Evolutionary conservation across 257 asterid species (phyloP).

Genomic region (Verbascum thapsus): DNA sequence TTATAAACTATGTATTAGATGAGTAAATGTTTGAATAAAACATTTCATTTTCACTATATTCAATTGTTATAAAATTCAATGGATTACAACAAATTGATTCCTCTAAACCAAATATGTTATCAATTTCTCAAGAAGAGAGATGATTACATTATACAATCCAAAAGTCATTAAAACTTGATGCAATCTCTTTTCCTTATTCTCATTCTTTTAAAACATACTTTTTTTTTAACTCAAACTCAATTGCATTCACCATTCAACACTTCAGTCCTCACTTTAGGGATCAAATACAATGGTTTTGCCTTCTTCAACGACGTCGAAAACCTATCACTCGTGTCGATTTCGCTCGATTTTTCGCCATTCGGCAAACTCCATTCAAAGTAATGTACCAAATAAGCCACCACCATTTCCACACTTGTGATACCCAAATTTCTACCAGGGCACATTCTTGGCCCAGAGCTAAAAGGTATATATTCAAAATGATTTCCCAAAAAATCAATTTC

Average conservation of each 20-base stretch:
- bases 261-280: conserved; percentile 22
- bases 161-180: too few species aligned
- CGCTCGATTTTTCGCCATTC: neutral
- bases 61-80: too few species aligned
- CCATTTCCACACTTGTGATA: conserved; percentile 2
- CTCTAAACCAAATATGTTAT: too few species aligned
- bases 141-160: too few species aligned
- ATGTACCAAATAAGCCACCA: conserved; percentile 24
- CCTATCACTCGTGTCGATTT: conserved; percentile 14
- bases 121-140: too few species aligned
- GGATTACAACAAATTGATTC: too few species aligned
- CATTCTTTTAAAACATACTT: too few species aligned
- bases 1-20: too few species aligned
- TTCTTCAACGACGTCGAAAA: conserved; percentile 21
- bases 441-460: conserved; percentile 28
- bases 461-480: conserved; percentile 28
- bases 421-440: conserved; percentile 31
- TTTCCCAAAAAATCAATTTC: conserved; percentile 16
- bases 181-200: too few species aligned
- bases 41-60: too few species aligned
- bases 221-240: too few species aligned
- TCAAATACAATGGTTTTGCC: conserved; percentile 28
- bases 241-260: neutral
- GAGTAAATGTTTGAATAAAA: too few species aligned
- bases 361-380: conserved; percentile 30